Evolutionary conservation across 1,284 basidiomycete genomes (phyloP), one percentile per base, ranked within the genome.

Genomic region (Malassezia caprae): DNA sequence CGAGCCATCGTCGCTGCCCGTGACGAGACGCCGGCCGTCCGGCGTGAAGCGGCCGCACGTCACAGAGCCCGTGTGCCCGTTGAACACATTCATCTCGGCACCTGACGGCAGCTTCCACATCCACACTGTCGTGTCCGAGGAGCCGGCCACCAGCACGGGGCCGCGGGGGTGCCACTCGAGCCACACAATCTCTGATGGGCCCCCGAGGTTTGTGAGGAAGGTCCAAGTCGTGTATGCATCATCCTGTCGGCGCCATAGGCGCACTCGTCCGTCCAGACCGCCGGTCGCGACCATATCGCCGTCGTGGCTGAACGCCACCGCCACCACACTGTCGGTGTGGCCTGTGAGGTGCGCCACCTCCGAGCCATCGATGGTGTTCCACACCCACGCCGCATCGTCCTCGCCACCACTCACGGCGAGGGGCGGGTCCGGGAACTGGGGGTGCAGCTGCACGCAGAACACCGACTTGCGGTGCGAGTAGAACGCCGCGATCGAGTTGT

Each of bases 31-130:
- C 55, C 61, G 69, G 41, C 69, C 88, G 71, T 93, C 90, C 8
- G 90, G 88, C 1, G 90, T 90, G 77, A 94, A 99, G 60, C 85
- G 81, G 28, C 91, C 91, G 61, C 86, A 87, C 34, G 88, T 86
- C 8, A 91, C 85, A 2, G 89, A 78, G 7, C 85, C 83, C 2
- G 83, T 85, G 77, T 98, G 93, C 2, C 89, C 88, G 2, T 88
- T 86, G 67, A 96, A 89, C 15, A 96, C 91, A 72, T 93, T 88
- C 87, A 96, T 91, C 45, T 84, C 88, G 65, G 83, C 86, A 44
- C 91, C 93, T 3, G 84, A 87, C 3, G 93, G 93, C 41, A 98
- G 90, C 78, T 94, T 88, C 91, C 91, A 99, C 68, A 98, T 79
- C 93, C 93, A 98, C n/a, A 93, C 84, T 4, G 87, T 94, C 4